Base-by-base conservation (phyloP, 768 basidiomycete species). In the Boletus tomentosulus region DNA sequence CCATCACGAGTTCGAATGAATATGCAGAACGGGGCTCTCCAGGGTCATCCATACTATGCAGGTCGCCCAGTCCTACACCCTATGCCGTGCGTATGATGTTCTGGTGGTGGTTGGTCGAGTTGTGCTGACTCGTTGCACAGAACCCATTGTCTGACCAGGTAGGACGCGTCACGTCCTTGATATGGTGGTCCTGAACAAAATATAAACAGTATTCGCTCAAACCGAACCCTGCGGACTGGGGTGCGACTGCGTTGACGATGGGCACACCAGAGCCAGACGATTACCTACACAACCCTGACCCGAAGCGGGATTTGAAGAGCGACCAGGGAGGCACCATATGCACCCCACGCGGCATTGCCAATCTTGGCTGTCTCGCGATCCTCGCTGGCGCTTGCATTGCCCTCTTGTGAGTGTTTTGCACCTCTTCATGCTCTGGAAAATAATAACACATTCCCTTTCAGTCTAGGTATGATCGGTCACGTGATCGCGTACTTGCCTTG, bases 291-390 rank as follows among this genome's bases (percentile, higher is more conserved):
- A 82, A 80, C 58, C 86, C 86, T 0, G 79, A 84, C 66, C 79
- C 82, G 4, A 72, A 63, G 31, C 74, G 80, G 19, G 81, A 85
- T 57, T 63, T 74, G 43, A 76, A 75, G 60, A 76, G 74, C n/a
- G 82, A 86, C 64, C 66, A 63, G 37, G 79, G 81, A 9, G 85
- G 85, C 2, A 72, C 74, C 46, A 75, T 89, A 48, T 81, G 81
- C 53, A 86, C 86, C 16, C 46, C 65, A 10, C 74, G 88, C 55
- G 89, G 87, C 9, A 58, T 88, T 42, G 75, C 75, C 3, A 91
- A 91, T 62, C 73, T 86, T 3, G 82, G 87, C 0, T 89, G 85
- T 62, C 73, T 91, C 13, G 66, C 79, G 50, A 52, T 87, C 45
- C 76, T 91, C n/a, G 74, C 68, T 4, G 51, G 69, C 1, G 76